These are phyloP conservation scores for Pascua guehoae DNA, from an alignment of 1,284 basidiomycete species.

Conservation along the genomic window DNA sequence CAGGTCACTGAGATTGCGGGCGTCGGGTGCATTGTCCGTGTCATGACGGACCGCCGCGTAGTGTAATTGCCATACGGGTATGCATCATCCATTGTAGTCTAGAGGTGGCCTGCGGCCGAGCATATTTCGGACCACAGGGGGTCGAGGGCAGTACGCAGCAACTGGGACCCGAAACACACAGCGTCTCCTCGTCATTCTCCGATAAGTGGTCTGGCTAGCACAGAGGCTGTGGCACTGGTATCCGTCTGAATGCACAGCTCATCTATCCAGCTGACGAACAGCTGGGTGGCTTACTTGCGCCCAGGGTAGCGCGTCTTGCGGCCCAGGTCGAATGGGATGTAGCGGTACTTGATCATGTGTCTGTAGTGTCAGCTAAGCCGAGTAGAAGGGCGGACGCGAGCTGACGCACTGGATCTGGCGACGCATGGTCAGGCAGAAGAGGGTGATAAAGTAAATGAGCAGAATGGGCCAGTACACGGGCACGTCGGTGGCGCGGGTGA, in stretches of 20 bases:
- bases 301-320: slow-evolving; percentile 43
- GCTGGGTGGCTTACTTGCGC: slow-evolving; percentile 30
- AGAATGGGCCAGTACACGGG: slow-evolving; percentile 99
- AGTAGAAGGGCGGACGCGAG: no score
- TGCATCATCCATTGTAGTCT: slow-evolving; percentile 20
- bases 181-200: not conserved
- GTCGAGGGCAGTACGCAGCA: no score
- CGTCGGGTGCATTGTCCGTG: slow-evolving; percentile 92
- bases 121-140: no score
- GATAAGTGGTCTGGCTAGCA: no score
- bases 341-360: slow-evolving; percentile 99
- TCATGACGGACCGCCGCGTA: slow-evolving; percentile 88
- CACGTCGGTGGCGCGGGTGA: slow-evolving; percentile 79
- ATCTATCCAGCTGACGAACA: no score
- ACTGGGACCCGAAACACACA: not conserved
- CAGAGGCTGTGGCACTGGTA: no score
- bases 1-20: slow-evolving; percentile 94
- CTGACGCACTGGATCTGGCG: slow-evolving; percentile 83
- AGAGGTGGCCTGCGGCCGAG: not conserved
- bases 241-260: no score
- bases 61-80: slow-evolving; percentile 54
- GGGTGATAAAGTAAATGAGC: slow-evolving; percentile 83
- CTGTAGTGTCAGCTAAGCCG: slow-evolving; percentile 51
- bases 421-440: slow-evolving; percentile 86
- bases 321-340: slow-evolving; percentile 52